Evolutionary conservation across 345 rosid species (phyloP), one percentile per base, ranked within the genome.

Genomic region (Gossypium bickii): DNA sequence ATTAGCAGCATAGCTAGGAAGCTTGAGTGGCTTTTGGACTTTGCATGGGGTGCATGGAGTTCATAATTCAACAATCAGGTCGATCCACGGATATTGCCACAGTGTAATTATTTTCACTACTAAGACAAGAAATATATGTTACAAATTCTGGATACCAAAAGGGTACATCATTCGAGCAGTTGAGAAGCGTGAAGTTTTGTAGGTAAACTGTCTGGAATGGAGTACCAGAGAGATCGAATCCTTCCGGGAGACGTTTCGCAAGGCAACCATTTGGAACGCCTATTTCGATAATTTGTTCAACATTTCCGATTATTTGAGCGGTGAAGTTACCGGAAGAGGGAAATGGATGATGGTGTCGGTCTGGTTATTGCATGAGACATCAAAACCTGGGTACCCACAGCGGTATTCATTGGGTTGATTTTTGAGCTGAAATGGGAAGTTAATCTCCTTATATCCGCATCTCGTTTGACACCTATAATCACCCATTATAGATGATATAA

Each of bases 171-270:
- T 5, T 7, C 0, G 87, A 79, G 53, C 87, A 84, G 7, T 79
- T 79, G 72, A 81, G 69, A 10, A 81, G 73, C 55, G 81, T 79
- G 80, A 79, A 79, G 24, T 47, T 73, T 8, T 1, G 29, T 2
- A 47, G 43, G 58, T 20, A 22, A 5, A 18, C 41, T 1, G 76
- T 11, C 5, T 38, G 7, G 63, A 80, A 82, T 0, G 52, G 77
- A 47, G 80, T 47, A 18, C 27, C 67, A 2, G 3, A 9, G 34
- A 72, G 62, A 41, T 70, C 43, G 41, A 80, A 76, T 4, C 57
- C 34, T 1, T 53, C 5, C 11, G 76, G 82, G 45, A 77, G 79
- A 25, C 82, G 82, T 7, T 66, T 53, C 0, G 80, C 61, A 58
- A 73, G 51, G 77, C 80, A 76, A 65, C 22, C 0, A 5, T 47